Conservation (phyloP, 2,329 filamentous ascomycete genomes). For the Trichoderma afroharzianum region DNA sequence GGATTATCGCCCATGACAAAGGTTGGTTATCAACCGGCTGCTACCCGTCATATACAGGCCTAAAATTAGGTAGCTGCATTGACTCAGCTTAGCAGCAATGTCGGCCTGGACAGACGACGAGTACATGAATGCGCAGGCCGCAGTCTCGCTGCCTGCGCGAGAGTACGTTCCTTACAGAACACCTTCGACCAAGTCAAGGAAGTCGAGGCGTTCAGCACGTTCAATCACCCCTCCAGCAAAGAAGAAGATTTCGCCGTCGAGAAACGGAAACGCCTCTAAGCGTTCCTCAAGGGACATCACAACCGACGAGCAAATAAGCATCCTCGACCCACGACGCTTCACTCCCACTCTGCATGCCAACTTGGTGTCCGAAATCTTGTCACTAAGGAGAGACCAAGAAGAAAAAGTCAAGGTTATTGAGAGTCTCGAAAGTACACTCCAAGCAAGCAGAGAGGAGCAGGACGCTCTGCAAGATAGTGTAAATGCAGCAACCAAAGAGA, state of each 20-base stretch:
- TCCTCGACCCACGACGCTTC: slow-evolving; percentile 85
- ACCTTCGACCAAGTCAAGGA: slow-evolving; percentile 59
- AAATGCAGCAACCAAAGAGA: slow-evolving; percentile 67
- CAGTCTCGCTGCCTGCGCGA: slow-evolving; percentile 64
- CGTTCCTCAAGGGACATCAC: slow-evolving; percentile 56
- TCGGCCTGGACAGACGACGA: slow-evolving; percentile 61
- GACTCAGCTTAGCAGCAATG: slow-evolving; percentile 38
- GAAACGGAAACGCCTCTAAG: slow-evolving; percentile 42
- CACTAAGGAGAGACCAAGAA: slow-evolving; percentile 82
- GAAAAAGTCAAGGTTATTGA: slow-evolving; percentile 86
- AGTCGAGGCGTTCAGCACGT: slow-evolving; percentile 63
- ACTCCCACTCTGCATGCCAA: slow-evolving; percentile 94
- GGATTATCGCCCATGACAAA: not conserved
- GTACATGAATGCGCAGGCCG: slow-evolving; percentile 49
- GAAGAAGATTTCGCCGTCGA: slow-evolving; percentile 56
- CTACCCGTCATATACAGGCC: not conserved
- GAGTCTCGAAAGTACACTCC: slow-evolving; percentile 70
- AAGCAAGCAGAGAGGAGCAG: slow-evolving; percentile 68
- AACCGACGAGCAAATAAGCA: slow-evolving; percentile 65
- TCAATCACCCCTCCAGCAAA: slow-evolving; percentile 61
- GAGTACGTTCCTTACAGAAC: slow-evolving; percentile 69
- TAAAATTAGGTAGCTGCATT: slow-evolving; percentile 15
- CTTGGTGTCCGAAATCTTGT: slow-evolving; percentile 88
- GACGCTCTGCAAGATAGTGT: slow-evolving; percentile 64
- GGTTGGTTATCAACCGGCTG: not conserved